Evolutionary conservation across 371 early-diverging fungal genomes (phyloP), one percentile per base, ranked within the genome.

Genomic region (Apophysomyces variabilis): DNA sequence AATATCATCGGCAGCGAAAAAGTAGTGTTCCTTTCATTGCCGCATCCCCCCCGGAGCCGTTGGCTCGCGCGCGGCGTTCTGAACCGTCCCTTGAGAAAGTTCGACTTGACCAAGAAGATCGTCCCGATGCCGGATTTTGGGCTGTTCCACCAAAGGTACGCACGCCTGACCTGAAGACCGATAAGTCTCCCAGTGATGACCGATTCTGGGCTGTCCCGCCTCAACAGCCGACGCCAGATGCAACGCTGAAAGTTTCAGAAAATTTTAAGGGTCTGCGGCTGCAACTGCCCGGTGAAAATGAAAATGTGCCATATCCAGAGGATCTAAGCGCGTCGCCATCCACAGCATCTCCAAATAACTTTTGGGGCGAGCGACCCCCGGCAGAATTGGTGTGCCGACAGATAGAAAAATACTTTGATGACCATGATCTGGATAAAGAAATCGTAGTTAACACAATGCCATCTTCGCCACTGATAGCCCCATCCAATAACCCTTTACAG

Each of bases 331-430:
- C 41, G 21, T 50, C 54, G 9, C 16, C 9, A 9, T 21, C 54
- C 21, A 21, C 21, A 9, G 21, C 21, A 50, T 50, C 54, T 6
- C 38, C 58, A 35, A 62, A 62, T 1, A 64, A 62, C 7, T 87
- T 80, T 62, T 90, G 90, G 90, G 86, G 87, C 5, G 91, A 88
- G 58, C 85, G 94, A 5, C 94, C 94, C 7, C 90, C 91, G 0
- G 77, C 90, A 8, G 90, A 93, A 54, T 83, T 88, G 14, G 88
- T 94, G 41, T 83, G 85, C 32, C 87, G 91, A 13, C 38, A 92
- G 64, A 77, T 93, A 58, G 92, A 90, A 39, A 73, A 79, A 57
- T 93, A 88, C 63, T 86, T 93, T 62, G 91, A 91, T 32, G 87
- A 80, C 14, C 90, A 92, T 62, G 92, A 92, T 66, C 65, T 93